Evolutionary conservation across 1,284 basidiomycete species (phyloP).

Genomic region (Mrakiaceae sp.): DNA sequence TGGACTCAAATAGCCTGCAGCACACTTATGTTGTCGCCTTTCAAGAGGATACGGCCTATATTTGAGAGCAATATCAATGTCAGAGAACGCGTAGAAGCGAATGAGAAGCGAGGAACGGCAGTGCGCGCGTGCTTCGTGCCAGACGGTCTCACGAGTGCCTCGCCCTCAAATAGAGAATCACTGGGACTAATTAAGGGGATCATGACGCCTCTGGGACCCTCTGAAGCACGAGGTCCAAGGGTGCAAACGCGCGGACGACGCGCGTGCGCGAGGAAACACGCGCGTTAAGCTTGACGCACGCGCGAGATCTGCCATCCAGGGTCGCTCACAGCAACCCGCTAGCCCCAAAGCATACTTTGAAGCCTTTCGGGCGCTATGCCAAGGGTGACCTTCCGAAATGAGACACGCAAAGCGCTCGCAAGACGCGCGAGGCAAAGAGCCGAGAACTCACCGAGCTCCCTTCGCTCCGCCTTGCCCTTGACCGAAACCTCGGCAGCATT

Average conservation of each 20-base stretch:
- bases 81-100: not conserved
- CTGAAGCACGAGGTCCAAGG: not conserved
- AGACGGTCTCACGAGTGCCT: too few species aligned
- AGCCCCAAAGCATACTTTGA: not conserved
- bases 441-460: conserved; percentile 55
- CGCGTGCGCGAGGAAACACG: not conserved
- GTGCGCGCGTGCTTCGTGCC: not conserved
- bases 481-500: conserved; percentile 88
- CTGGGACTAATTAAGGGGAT: too few species aligned
- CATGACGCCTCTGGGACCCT: too few species aligned
- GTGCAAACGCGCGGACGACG: not conserved
- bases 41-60: conserved; percentile 78
- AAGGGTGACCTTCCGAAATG: not conserved
- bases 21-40: conserved; percentile 83
- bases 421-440: conserved; percentile 3
- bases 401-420: not conserved
- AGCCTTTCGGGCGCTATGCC: not conserved
- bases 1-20: too few species aligned
- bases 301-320: not conserved
- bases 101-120: not conserved
- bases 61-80: not conserved
- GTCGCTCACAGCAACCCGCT: not conserved
- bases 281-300: not conserved
- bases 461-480: conserved; percentile 69
- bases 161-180: too few species aligned